Conservation (phyloP, 441 rosid species). For the Dalechampia spathulata region DNA sequence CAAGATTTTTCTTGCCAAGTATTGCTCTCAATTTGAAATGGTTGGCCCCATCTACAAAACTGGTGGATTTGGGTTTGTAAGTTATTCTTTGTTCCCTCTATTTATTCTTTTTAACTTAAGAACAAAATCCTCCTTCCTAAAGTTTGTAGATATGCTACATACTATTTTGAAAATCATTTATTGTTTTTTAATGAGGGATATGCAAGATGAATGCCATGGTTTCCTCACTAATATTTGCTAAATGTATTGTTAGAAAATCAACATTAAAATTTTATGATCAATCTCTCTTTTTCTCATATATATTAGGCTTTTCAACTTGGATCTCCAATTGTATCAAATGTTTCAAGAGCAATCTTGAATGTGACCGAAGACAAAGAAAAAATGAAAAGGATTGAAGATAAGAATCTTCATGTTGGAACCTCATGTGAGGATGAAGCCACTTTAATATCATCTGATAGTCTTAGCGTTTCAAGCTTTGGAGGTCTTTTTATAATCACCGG, state of each 20-base stretch:
- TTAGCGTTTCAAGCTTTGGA: constrained; percentile 49
- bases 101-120: no score
- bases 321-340: constrained; percentile 50
- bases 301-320: constrained; percentile 38
- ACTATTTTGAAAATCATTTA: no score
- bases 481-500: constrained; percentile 46
- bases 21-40: constrained; percentile 45
- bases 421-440: constrained; percentile 28
- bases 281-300: background rate
- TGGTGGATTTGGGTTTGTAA: constrained; percentile 66
- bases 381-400: constrained; percentile 27
- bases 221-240: no score
- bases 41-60: constrained; percentile 36
- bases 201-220: background rate
- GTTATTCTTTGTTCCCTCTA: constrained; percentile 5
- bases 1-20: constrained; percentile 30
- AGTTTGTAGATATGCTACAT: no score
- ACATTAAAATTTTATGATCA: no score
- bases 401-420: constrained; percentile 37
- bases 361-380: constrained; percentile 44
- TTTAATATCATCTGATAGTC: constrained; percentile 29
- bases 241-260: no score
- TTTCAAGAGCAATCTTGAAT: constrained; percentile 56
- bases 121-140: no score
- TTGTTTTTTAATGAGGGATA: no score